A percentile compares a stretch with the other conserved stretches of the same genome.
Conservation (phyloP, 768 basidiomycete species). For the Naganishia randhawae region DNA sequence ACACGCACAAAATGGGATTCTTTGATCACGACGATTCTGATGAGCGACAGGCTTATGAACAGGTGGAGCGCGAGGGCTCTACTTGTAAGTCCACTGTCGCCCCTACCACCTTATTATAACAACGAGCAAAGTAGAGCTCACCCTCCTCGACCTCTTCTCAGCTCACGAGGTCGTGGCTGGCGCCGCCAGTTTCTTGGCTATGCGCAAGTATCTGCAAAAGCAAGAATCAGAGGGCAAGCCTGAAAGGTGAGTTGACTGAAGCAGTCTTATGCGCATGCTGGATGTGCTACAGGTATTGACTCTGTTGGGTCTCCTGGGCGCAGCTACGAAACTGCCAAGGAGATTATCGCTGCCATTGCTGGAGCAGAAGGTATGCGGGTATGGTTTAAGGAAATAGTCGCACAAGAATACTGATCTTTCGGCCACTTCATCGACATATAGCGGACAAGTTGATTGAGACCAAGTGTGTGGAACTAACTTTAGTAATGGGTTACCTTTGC, state of each 20-base stretch:
- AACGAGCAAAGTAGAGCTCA: not conserved
- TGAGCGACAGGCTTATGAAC: slow-evolving; percentile 24
- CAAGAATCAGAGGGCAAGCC: slow-evolving; percentile 29
- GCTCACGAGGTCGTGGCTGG: slow-evolving; percentile 26
- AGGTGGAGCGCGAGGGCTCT: slow-evolving; percentile 20
- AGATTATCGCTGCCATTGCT: slow-evolving; percentile 24
- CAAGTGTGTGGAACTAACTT: not conserved
- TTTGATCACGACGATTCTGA: slow-evolving; percentile 29
- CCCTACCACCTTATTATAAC: not conserved
- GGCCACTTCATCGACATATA: not conserved
- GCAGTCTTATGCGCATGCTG: not conserved
- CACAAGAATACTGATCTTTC: not conserved
- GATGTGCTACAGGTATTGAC: not conserved
- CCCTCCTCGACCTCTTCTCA: not conserved
- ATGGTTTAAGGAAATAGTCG: not conserved
- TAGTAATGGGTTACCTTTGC: not conserved
- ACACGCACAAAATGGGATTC: slow-evolving; percentile 25
- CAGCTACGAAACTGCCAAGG: slow-evolving; percentile 18
- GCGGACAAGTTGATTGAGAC: slow-evolving; percentile 32
- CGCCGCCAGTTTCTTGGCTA: slow-evolving; percentile 25
- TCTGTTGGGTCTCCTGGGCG: not conserved
- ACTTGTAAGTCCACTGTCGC: slow-evolving; percentile 14
- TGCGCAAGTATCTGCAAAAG: slow-evolving; percentile 24
- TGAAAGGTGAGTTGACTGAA: slow-evolving; percentile 11
- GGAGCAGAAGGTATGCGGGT: slow-evolving; percentile 24